Conservation (phyloP, 2,329 filamentous ascomycete genomes). For the Fusarium transvaalense region DNA sequence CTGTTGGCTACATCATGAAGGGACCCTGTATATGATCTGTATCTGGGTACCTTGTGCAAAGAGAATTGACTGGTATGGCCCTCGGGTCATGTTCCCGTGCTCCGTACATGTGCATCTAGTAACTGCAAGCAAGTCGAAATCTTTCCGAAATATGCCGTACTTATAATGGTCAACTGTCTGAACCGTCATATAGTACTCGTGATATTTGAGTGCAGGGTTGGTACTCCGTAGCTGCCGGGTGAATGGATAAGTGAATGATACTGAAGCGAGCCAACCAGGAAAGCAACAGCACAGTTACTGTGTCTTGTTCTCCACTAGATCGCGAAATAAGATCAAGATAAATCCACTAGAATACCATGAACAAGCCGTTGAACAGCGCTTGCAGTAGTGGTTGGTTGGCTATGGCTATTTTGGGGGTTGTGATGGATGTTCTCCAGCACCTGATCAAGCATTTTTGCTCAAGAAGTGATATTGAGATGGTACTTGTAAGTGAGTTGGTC, state of each 20-base stretch:
- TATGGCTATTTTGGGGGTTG: background rate
- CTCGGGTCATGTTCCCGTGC: background rate
- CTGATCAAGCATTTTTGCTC: background rate
- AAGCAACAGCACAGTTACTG: background rate
- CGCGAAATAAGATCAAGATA: background rate
- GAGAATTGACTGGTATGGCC: background rate
- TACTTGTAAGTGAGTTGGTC: constrained; percentile 10
- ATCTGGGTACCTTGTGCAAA: background rate
- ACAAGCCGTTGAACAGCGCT: background rate
- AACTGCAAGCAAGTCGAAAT: background rate
- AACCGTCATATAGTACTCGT: background rate
- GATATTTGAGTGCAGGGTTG: background rate
- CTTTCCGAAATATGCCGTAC: background rate
- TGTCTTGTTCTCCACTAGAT: constrained; percentile 12
- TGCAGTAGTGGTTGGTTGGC: background rate
- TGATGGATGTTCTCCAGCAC: background rate
- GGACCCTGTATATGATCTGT: background rate
- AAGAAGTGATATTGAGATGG: background rate
- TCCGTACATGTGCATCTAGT: background rate
- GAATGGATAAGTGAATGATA: constrained; percentile 30
- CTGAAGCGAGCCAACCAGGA: constrained; percentile 32
- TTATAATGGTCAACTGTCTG: background rate
- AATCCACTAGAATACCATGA: background rate
- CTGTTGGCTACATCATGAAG: background rate
- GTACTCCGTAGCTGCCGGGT: constrained; percentile 14